Evolutionary conservation across 2,329 filamentous ascomycete species (phyloP).

Genomic region (Clarireedia paspali): DNA sequence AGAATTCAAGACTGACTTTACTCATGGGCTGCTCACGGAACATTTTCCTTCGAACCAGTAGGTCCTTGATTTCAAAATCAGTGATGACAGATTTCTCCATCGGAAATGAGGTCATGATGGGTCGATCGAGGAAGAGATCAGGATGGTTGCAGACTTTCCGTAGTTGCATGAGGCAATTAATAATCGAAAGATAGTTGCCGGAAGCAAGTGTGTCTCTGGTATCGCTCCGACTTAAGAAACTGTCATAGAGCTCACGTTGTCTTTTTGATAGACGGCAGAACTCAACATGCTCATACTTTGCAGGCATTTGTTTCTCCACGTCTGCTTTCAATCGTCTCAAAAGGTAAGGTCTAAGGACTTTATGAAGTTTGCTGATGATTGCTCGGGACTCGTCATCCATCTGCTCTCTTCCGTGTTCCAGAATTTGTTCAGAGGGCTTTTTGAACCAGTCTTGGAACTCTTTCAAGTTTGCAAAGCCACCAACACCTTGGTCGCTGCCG

Average conservation of each 20-base stretch:
- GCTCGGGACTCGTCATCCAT: conserved; percentile 91
- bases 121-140: conserved; percentile 89
- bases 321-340: conserved; percentile 88
- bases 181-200: conserved; percentile 95
- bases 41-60: conserved; percentile 58
- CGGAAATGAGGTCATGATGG: conserved; percentile 93
- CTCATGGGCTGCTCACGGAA: conserved; percentile 55
- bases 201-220: conserved; percentile 83
- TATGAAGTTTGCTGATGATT: conserved; percentile 89
- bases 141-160: conserved; percentile 98
- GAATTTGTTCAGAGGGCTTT: conserved; percentile 88
- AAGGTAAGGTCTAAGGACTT: conserved; percentile 86
- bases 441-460: conserved; percentile 97
- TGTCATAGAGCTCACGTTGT: conserved; percentile 92
- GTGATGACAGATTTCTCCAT: conserved; percentile 74
- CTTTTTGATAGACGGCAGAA: conserved; percentile 93
- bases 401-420: conserved; percentile 87
- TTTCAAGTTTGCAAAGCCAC: conserved; percentile 87
- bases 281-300: conserved; percentile 94
- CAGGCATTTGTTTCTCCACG: conserved; percentile 98
- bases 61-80: conserved; percentile 66
- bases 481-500: conserved; percentile 63
- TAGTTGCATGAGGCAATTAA: conserved; percentile 96
- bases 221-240: conserved; percentile 84
- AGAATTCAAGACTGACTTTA: conserved; percentile 63